These are phyloP conservation scores for Combretum micranthum DNA, from an alignment of 345 rosid genomes.

Conservation along the genomic window DNA sequence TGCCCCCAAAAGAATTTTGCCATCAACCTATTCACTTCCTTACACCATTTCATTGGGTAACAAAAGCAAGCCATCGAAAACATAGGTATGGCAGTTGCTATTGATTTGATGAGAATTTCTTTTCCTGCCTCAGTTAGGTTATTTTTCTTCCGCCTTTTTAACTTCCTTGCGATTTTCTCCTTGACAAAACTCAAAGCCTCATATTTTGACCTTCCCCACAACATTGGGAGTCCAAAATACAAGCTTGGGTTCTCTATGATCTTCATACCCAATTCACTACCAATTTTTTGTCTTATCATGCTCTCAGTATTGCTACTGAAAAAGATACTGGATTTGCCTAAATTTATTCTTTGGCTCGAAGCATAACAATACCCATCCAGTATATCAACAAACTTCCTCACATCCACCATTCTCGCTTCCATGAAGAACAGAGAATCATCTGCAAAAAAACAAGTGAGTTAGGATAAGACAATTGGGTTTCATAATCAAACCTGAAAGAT, in stretches of 20 bases:
- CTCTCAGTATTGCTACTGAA: not conserved
- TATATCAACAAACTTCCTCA: not conserved
- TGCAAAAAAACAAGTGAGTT: not conserved
- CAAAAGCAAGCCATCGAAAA: not conserved
- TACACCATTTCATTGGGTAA: not conserved
- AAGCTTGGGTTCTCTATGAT: not conserved
- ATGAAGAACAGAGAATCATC: not conserved
- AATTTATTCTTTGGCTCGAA: not conserved
- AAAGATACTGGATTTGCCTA: not conserved
- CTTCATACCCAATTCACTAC: not conserved
- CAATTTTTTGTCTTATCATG: not conserved
- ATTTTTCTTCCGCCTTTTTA: not conserved
- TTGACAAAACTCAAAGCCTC: not conserved
- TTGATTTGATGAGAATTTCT: not conserved
- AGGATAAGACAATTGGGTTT: not conserved
- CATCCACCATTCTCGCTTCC: not conserved
- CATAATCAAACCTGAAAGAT: not conserved
- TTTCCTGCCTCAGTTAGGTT: not conserved
- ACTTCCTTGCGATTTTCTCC: not conserved
- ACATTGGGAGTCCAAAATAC: not conserved
- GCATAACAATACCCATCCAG: not conserved
- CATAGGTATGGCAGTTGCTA: not conserved
- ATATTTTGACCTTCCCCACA: not conserved
- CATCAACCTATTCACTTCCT: not conserved
- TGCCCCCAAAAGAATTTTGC: not conserved